Evolutionary conservation across 345 rosid genomes (phyloP).

Genomic region (Lepidium aucheri): DNA sequence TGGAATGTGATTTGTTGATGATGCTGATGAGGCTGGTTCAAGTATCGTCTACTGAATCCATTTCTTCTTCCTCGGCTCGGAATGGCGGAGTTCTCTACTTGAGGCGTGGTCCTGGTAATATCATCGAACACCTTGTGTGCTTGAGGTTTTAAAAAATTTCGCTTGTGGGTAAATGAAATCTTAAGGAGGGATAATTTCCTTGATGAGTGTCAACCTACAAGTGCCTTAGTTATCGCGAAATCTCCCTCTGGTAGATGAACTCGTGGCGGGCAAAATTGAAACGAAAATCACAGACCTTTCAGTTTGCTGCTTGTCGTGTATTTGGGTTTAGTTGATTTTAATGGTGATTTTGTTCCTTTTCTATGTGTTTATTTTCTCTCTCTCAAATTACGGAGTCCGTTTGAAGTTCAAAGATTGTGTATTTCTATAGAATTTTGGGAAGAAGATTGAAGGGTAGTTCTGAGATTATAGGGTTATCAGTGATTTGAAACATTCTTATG

Average conservation of each 20-base stretch:
- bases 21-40: background rate
- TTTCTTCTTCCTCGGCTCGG: background rate
- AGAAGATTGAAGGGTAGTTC: background rate
- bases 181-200: background rate
- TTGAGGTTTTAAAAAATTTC: background rate
- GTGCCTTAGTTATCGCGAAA: background rate
- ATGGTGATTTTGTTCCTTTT: background rate
- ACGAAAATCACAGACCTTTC: background rate
- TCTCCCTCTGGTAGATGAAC: background rate
- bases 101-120: constrained; percentile 13
- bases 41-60: background rate
- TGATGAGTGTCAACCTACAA: background rate
- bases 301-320: background rate
- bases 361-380: background rate
- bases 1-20: background rate
- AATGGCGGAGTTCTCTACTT: background rate
- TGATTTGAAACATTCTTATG: background rate
- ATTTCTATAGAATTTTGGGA: background rate
- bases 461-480: background rate
- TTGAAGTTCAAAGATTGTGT: background rate
- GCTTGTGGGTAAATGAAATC: background rate
- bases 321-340: background rate
- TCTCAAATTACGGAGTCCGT: background rate
- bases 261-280: background rate
- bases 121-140: constrained; percentile 25